phyloP scores from a whole-genome alignment of 495 filamentous ascomycete genomes.

The Penicillium egyptiacum region DNA sequence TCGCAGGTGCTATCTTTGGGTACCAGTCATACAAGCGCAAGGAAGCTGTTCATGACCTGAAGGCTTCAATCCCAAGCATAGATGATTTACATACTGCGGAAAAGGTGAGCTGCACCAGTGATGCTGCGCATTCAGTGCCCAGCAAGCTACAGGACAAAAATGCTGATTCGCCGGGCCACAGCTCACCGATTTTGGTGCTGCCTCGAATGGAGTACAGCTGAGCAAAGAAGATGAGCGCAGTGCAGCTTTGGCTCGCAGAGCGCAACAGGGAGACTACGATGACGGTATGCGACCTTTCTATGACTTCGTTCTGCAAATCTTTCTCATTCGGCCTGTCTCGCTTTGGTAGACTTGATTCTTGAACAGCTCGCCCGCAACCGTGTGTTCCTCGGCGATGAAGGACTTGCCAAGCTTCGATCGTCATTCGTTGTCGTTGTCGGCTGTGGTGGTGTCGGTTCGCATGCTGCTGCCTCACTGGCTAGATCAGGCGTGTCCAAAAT shows the following conservation, averaged over 20 bases:
- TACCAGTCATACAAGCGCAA: constrained; percentile 65
- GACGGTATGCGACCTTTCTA: constrained; percentile 55
- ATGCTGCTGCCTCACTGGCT: constrained; percentile 80
- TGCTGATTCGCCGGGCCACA: constrained; percentile 33
- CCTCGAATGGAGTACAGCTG: constrained; percentile 51
- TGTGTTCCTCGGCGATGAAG: constrained; percentile 82
- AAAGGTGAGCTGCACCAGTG: constrained; percentile 28
- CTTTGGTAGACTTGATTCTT: constrained; percentile 72
- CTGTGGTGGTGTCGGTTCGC: constrained; percentile 92
- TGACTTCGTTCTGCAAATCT: background rate
- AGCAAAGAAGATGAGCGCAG: constrained; percentile 78
- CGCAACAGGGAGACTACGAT: constrained; percentile 86
- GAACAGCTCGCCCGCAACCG: constrained; percentile 95
- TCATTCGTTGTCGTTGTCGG: constrained; percentile 89
- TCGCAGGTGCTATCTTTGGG: constrained; percentile 68
- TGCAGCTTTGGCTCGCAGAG: constrained; percentile 72
- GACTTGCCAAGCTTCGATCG: constrained; percentile 72
- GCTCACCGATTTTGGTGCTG: constrained; percentile 73
- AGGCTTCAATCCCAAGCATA: constrained; percentile 66
- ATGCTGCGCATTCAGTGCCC: constrained; percentile 1
- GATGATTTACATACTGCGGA: constrained; percentile 46
- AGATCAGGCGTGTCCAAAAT: constrained; percentile 85
- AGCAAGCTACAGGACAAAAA: constrained; percentile 2
- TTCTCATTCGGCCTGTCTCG: constrained; percentile 16
- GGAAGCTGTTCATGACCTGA: constrained; percentile 64